Base-by-base conservation (phyloP, 2,329 filamentous ascomycete genomes). In the Cryoendolithus antarcticus region DNA sequence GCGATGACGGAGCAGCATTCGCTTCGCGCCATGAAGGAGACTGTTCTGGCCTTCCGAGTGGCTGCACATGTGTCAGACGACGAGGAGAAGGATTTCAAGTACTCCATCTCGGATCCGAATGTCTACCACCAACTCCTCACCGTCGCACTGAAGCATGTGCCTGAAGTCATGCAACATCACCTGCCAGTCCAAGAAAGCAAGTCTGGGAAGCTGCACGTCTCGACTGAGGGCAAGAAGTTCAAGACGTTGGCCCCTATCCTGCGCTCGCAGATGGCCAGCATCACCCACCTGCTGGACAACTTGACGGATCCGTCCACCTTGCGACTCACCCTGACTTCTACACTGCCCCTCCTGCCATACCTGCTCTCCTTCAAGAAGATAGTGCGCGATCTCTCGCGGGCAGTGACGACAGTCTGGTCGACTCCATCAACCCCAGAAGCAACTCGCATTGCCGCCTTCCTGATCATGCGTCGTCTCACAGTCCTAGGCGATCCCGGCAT, bases 331-430 rank as follows among this genome's bases (percentile, higher is more conserved):
- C 72, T 98, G 35, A 80, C 83, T 12, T 85, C 88, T 10, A 72
- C 94, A 43, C 76, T 83, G 32, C 82, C 83, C 7, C 75, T 98
- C 37, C 72, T 96, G 5, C 91, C 91, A 9, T 98, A 98, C 59
- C 75, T 96, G 10, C 72, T 96, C n/a, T 89, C 88, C 10, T 96
- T 95, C 73, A 85, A 93, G 61, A 96, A 98, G 65, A 74, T 95
- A 34, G 69, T 98, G 43, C 91, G 91, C 61, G 77, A 80, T 43
- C 71, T 96, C 30, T 74, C 86, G 57, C 91, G 86, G 64, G 79
- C 81, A 1, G 77, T 95, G 4, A 83, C 93, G 39, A 76, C 77
- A 46, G 86, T 94, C 54, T 98, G 91, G 91, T 83, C 88, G 3
- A 85, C 93, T 57, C 74, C 81, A 10, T 80, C 85, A 32, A 91